These are phyloP conservation scores for Ballota nigra DNA, from an alignment of 257 asterid genomes.

Conservation along the genomic window DNA sequence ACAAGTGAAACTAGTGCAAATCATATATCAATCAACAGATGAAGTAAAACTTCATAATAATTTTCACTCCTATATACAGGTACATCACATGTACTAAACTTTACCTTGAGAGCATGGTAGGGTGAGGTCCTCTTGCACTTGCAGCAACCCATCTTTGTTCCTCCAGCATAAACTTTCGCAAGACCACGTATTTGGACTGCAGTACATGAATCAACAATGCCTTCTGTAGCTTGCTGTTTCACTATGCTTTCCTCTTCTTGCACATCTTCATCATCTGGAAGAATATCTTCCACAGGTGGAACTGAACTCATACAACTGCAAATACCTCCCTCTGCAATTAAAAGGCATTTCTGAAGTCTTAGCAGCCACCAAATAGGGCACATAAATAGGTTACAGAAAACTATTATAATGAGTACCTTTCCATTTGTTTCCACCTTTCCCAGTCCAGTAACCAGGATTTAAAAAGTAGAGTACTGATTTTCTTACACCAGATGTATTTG, in stretches of 20 bases:
- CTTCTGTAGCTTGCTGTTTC: conserved; percentile 64
- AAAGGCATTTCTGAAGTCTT: conserved; percentile 18
- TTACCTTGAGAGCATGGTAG: conserved; percentile 90
- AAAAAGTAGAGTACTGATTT: conserved; percentile 69
- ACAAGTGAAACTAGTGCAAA: background rate
- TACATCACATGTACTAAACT: background rate
- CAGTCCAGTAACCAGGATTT: conserved; percentile 92
- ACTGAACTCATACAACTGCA: conserved; percentile 68
- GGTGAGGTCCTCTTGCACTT: conserved; percentile 76
- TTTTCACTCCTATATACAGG: background rate
- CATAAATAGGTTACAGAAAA: conserved; percentile 11
- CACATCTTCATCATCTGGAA: conserved; percentile 85
- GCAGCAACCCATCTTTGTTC: conserved; percentile 58
- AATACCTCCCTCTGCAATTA: conserved; percentile 66
- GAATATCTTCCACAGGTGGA: conserved; percentile 49
- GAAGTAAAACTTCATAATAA: background rate
- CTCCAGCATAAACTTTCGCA: conserved; percentile 69
- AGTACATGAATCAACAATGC: conserved; percentile 43
- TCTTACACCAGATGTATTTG: conserved; percentile 86
- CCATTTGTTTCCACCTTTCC: conserved; percentile 77
- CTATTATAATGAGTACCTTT: conserved; percentile 46
- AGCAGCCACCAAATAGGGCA: conserved; percentile 14
- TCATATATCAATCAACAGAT: conserved; percentile 3
- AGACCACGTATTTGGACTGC: conserved; percentile 91
- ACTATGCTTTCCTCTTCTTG: conserved; percentile 84